A percentile compares a stretch with the other conserved stretches of the same genome.
phyloP scores from a whole-genome alignment of 106 monocot species.

The Platanthera guangdongensis region DNA sequence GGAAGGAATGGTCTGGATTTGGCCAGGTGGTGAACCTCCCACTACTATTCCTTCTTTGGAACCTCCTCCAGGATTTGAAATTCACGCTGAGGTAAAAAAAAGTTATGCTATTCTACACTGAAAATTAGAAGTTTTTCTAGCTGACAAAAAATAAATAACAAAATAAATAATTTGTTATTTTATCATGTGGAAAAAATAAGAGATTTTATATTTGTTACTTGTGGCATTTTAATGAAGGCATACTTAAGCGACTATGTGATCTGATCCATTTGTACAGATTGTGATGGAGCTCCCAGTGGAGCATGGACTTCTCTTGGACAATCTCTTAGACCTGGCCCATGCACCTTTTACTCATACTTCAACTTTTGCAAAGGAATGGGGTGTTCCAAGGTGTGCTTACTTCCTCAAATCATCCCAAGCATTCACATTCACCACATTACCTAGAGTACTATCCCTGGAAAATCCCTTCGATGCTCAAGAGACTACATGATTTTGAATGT shows the following conservation, averaged over 20 bases:
- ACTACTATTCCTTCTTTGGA: slow-evolving; percentile 63
- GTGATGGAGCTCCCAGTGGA: slow-evolving; percentile 96
- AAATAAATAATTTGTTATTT: background rate
- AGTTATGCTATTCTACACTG: background rate
- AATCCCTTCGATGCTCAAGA: no score
- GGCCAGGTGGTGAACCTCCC: slow-evolving; percentile 82
- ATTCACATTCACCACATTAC: background rate
- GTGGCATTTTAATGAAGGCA: background rate
- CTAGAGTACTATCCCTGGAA: background rate
- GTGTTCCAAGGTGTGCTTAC: slow-evolving; percentile 73
- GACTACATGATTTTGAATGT: no score
- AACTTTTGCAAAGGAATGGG: slow-evolving; percentile 99
- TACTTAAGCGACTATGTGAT: background rate
- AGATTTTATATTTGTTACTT: background rate
- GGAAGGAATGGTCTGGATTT: slow-evolving; percentile 94
- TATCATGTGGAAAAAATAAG: no score
- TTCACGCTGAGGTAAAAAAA: slow-evolving; percentile 84
- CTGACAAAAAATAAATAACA: background rate
- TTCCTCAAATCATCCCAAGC: background rate
- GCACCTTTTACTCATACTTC: slow-evolving; percentile 97
- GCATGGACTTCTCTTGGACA: slow-evolving; percentile 94
- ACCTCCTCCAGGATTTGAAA: slow-evolving; percentile 71
- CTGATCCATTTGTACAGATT: slow-evolving; percentile 48
- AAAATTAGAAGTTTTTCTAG: background rate
- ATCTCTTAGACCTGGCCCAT: slow-evolving; percentile 97